These are phyloP conservation scores for Pleoardoris graminearum DNA, from an alignment of 2,329 filamentous ascomycete genomes.

Conservation along the genomic window DNA sequence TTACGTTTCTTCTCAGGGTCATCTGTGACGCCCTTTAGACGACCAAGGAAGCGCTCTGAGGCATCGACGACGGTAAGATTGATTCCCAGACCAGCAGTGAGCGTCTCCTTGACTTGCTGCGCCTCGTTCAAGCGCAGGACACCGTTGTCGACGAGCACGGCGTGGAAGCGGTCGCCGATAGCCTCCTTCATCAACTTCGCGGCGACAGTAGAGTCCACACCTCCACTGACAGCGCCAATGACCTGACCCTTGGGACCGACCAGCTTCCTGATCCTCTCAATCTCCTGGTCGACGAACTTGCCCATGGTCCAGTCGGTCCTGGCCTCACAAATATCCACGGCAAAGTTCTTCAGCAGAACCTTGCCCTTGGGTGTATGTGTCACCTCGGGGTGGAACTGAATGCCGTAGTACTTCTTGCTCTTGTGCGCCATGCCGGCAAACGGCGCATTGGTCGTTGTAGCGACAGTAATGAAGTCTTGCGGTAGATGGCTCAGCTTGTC, in stretches of 20 bases:
- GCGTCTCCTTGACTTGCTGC: slow-evolving; percentile 75
- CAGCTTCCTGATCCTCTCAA: slow-evolving; percentile 75
- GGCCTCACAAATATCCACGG: slow-evolving; percentile 77
- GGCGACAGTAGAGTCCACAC: slow-evolving; percentile 87
- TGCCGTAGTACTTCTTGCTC: slow-evolving; percentile 71
- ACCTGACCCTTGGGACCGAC: slow-evolving; percentile 84
- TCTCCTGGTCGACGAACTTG: slow-evolving; percentile 80
- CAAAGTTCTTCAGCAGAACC: slow-evolving; percentile 79
- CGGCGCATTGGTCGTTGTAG: slow-evolving; percentile 73
- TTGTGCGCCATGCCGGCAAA: slow-evolving; percentile 79
- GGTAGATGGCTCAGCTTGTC: slow-evolving; percentile 82
- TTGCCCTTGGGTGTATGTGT: slow-evolving; percentile 71
- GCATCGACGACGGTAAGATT: slow-evolving; percentile 88
- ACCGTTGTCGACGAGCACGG: slow-evolving; percentile 83
- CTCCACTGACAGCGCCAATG: slow-evolving; percentile 76
- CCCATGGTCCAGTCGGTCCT: slow-evolving; percentile 81
- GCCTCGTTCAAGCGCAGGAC: slow-evolving; percentile 86
- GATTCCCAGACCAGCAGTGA: slow-evolving; percentile 79
- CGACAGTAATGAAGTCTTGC: slow-evolving; percentile 71
- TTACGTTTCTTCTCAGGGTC: slow-evolving; percentile 88
- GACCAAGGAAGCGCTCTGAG: slow-evolving; percentile 72
- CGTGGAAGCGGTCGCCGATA: slow-evolving; percentile 83
- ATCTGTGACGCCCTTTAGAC: slow-evolving; percentile 72
- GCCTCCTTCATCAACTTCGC: slow-evolving; percentile 84
- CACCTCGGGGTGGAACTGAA: slow-evolving; percentile 91